Percentiles rank a stretch among this genome's conserved stretches.
phyloP scores from a whole-genome alignment of 2,329 filamentous ascomycete genomes.

The Fusarium metavorans region DNA sequence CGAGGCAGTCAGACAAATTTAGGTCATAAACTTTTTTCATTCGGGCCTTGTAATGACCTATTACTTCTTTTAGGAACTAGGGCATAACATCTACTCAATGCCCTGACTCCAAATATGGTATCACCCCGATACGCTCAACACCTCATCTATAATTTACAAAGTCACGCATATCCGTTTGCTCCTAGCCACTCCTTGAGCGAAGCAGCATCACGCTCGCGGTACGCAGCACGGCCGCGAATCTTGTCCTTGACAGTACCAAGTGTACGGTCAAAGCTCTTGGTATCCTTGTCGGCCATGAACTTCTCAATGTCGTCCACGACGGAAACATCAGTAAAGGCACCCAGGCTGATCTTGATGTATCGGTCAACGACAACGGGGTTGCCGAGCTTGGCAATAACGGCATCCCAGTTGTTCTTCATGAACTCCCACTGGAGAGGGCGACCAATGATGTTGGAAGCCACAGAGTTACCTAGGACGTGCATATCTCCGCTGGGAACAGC shows the following conservation, averaged over 20 bases:
- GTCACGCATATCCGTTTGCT: conserved; percentile 60
- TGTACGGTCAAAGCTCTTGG: conserved; percentile 85
- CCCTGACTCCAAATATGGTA: neutral
- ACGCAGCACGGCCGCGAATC: conserved; percentile 84
- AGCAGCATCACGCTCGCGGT: conserved; percentile 80
- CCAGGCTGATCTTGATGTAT: conserved; percentile 82
- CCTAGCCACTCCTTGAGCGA: conserved; percentile 83
- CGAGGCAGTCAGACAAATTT: neutral
- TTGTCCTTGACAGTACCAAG: conserved; percentile 88
- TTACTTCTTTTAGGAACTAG: neutral
- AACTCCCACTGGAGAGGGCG: conserved; percentile 86
- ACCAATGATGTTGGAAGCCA: conserved; percentile 79
- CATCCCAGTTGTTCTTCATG: conserved; percentile 85
- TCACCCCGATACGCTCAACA: conserved; percentile 5
- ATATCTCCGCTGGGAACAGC: conserved; percentile 88
- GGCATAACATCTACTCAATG: conserved; percentile 7
- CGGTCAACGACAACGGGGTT: conserved; percentile 93
- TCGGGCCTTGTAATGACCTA: neutral
- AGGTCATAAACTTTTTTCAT: neutral
- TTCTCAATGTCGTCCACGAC: conserved; percentile 80
- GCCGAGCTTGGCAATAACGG: conserved; percentile 76
- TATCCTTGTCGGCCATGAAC: conserved; percentile 92
- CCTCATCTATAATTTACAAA: conserved; percentile 43
- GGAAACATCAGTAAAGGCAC: conserved; percentile 79
- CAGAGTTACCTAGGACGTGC: conserved; percentile 80